Evolutionary conservation across 768 basidiomycete genomes (phyloP), one percentile per base, ranked within the genome.

Genomic region (Panus rudis): DNA sequence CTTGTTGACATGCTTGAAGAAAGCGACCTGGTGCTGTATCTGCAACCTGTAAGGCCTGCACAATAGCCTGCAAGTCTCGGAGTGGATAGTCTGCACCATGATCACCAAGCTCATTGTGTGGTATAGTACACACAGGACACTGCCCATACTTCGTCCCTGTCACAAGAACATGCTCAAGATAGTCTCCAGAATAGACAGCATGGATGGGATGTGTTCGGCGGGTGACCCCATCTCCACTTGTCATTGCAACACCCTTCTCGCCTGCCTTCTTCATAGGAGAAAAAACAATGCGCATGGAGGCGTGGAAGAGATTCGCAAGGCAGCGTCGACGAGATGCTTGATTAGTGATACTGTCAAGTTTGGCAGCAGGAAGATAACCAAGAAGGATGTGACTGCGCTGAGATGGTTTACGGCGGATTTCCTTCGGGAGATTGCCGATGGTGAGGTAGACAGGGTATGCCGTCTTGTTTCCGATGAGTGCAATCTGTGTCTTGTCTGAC

Each of bases 391-490:
- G 52, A 2, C 52, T 56, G 0, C 39, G 51, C 4, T 35, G 52
- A 5, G 52, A 56, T 14, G 54, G 57, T 27, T 55, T 57, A 14
- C 53, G 34, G 2, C 54, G 51, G 12, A 58, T 49, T 19, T 55
- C 50, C 26, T 52, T 54, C 11, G 52, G 52, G 14, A 59, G 25
- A 42, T 60, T 60, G 13, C 59, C 57, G 17, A 60, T 53, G 0
- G 59, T 60, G 19, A 58, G 20, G 43, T 60, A 60, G 1, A 59
- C 49, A 1, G 53, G 53, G 24, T 58, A 60, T 12, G 53, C 57
- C 0, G 43, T 30, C 41, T 53, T 54, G 42, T 46, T 50, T 6
- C 52, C 38, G 34, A 55, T 51, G 0, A 47, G 21, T 11, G 57
- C 55, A 3, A 59, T 23, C 27, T 57, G 55, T 1, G 55, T 54